Evolutionary conservation across 2,329 filamentous ascomycete genomes (phyloP).

Genomic region (Myriosclerotinia scirpicola): DNA sequence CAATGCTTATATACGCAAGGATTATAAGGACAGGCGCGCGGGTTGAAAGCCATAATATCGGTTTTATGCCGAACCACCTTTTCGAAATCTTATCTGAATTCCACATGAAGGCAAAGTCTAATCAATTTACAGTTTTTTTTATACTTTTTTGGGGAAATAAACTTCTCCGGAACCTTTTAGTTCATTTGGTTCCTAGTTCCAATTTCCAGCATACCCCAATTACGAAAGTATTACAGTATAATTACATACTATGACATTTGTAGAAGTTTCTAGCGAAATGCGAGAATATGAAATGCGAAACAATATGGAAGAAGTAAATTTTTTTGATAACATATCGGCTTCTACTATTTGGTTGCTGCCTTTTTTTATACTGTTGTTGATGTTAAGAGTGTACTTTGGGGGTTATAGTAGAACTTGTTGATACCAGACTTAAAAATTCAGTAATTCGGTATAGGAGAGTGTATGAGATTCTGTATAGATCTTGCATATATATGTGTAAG

Average conservation of each 20-base stretch:
- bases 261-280: background rate
- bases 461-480: too few species aligned
- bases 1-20: background rate
- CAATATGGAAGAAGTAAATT: background rate
- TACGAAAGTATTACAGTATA: background rate
- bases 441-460: too few species aligned
- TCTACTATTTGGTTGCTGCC: background rate
- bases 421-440: too few species aligned
- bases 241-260: background rate
- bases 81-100: conserved; percentile 9
- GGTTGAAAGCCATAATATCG: conserved; percentile 6
- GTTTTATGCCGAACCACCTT: conserved; percentile 11
- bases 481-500: too few species aligned
- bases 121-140: background rate
- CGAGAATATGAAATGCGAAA: background rate
- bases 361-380: background rate
- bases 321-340: background rate
- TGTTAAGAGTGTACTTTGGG: background rate
- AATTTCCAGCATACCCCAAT: background rate
- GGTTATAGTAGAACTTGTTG: too few species aligned
- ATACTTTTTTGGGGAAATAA: background rate
- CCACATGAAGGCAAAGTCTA: background rate
- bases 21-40: background rate
- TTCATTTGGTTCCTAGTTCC: background rate
- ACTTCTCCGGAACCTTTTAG: background rate